A percentile compares a stretch with the other conserved stretches of the same genome.
Conservation (phyloP, 129 eudicot genomes). For the Silybum marianum region DNA sequence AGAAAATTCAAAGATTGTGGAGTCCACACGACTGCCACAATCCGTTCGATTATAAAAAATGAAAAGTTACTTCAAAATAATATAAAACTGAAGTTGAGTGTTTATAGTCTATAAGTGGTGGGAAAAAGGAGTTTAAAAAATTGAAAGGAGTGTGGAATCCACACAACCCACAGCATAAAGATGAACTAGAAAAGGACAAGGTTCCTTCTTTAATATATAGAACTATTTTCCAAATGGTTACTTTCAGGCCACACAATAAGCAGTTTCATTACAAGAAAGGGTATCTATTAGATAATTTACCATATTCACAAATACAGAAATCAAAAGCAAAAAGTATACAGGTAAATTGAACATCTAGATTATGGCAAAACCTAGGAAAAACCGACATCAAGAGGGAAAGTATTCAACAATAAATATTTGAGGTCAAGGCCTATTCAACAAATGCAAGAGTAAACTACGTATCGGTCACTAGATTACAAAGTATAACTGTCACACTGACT, state of each 20-base stretch:
- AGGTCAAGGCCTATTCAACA: background rate
- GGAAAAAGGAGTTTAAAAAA: background rate
- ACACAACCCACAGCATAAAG: conserved; percentile 9
- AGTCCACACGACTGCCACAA: conserved; percentile 26
- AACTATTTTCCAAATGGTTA: background rate
- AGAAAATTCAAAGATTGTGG: conserved; percentile 9
- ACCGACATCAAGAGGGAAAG: background rate
- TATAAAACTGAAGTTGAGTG: background rate
- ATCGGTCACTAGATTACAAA: background rate
- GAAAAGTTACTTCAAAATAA: background rate
- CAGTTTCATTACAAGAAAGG: background rate
- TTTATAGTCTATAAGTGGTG: background rate
- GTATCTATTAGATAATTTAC: background rate
- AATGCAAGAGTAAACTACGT: background rate
- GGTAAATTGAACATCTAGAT: background rate
- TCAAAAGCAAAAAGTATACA: background rate
- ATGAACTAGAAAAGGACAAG: background rate
- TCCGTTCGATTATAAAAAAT: background rate
- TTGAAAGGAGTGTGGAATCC: conserved; percentile 15
- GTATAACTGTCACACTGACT: background rate
- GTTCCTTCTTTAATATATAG: background rate
- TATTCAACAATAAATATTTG: background rate
- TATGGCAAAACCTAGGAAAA: background rate
- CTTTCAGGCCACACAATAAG: background rate
- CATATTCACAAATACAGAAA: background rate